phyloP scores from a whole-genome alignment of 768 basidiomycete species.

The Botryobasidium botryosum region DNA sequence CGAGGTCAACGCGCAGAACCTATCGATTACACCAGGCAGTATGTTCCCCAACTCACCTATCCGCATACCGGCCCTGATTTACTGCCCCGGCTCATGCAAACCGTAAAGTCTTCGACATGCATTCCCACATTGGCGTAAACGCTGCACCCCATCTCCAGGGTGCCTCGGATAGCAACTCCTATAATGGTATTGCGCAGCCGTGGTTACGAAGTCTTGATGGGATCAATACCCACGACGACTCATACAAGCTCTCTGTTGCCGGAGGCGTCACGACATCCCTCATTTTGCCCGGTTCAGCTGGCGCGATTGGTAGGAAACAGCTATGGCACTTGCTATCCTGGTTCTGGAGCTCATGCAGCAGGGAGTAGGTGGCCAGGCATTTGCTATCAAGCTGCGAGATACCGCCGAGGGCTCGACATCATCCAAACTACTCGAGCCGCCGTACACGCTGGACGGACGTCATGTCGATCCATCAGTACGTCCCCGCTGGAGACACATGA shows the following conservation, averaged over 20 bases:
- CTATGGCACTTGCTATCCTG: no score
- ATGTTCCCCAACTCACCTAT: background rate
- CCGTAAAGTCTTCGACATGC: conserved; percentile 33
- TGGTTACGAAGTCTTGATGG: conserved; percentile 69
- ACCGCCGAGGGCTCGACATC: conserved; percentile 51
- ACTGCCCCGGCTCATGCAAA: background rate
- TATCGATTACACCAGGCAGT: background rate
- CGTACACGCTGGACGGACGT: conserved; percentile 30
- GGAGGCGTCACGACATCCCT: conserved; percentile 83
- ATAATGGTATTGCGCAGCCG: conserved; percentile 49
- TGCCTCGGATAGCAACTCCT: conserved; percentile 43
- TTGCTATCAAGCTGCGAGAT: conserved; percentile 56
- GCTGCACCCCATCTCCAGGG: conserved; percentile 36
- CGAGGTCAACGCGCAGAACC: conserved; percentile 17
- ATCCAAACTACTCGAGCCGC: conserved; percentile 58
- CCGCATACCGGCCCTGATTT: background rate
- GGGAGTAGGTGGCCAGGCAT: conserved; percentile 49
- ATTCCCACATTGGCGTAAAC: conserved; percentile 64
- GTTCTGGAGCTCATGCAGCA: no score
- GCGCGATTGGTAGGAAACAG: no score
- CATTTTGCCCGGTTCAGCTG: no score
- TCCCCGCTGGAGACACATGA: conserved; percentile 63
- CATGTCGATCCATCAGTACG: conserved; percentile 29
- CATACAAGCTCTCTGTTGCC: conserved; percentile 53
- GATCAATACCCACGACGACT: conserved; percentile 69